phyloP scores from a whole-genome alignment of 495 filamentous ascomycete species.

The Penicillium daleae region DNA sequence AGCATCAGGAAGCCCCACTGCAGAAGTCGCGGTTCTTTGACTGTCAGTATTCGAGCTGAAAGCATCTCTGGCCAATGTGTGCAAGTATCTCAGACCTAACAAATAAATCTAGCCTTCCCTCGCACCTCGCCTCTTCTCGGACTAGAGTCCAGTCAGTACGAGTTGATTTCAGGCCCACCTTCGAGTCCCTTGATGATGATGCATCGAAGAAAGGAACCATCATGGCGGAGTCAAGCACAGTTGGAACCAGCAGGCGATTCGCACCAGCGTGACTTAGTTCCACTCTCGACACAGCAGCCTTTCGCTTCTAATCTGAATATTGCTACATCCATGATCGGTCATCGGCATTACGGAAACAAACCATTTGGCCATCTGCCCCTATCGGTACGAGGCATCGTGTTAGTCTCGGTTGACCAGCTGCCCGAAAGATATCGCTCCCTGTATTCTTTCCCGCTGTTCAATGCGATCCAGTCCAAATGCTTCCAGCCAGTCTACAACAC shows the following conservation, averaged over 20 bases:
- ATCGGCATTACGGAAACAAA: neutral
- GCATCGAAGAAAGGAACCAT: slow-evolving; percentile 12
- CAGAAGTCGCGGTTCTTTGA: slow-evolving; percentile 37
- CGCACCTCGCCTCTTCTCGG: slow-evolving; percentile 30
- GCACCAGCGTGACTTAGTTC: slow-evolving; percentile 3
- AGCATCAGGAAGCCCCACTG: slow-evolving; percentile 4
- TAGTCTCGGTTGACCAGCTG: slow-evolving; percentile 72
- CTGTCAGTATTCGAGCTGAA: slow-evolving; percentile 27
- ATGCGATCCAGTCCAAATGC: slow-evolving; percentile 89
- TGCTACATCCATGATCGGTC: neutral
- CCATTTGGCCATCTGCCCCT: slow-evolving; percentile 37
- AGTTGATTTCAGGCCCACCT: slow-evolving; percentile 22
- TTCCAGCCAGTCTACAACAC: slow-evolving; percentile 72
- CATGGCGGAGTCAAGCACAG: neutral
- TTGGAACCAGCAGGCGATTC: neutral
- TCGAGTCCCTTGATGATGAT: slow-evolving; percentile 41
- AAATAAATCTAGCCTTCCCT: slow-evolving; percentile 19
- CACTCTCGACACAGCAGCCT: neutral
- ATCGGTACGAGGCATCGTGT: slow-evolving; percentile 66
- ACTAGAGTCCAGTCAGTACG: slow-evolving; percentile 35
- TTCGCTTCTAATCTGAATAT: neutral
- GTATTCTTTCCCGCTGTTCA: slow-evolving; percentile 84
- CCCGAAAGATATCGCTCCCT: slow-evolving; percentile 77
- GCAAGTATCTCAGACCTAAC: slow-evolving; percentile 12
- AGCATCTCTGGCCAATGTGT: neutral